Evolutionary conservation across 805 yeast species (phyloP).

Genomic region (Jamesozyma lodderae): DNA sequence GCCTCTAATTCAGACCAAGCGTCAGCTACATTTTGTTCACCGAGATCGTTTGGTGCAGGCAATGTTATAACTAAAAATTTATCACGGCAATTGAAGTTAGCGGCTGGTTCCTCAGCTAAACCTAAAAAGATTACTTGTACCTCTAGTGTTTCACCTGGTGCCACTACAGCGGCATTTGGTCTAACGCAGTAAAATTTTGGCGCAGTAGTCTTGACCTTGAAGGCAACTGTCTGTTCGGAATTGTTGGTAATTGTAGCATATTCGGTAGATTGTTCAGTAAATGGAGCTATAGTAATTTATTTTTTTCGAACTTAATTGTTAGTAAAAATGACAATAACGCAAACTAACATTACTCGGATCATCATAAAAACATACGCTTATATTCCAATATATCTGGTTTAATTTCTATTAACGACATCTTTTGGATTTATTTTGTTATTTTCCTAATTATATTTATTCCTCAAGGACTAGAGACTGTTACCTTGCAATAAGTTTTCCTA

Average conservation of each 20-base stretch:
- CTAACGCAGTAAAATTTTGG: slow-evolving; percentile 93
- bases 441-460: not conserved
- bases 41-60: slow-evolving; percentile 56
- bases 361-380: slow-evolving; percentile 56
- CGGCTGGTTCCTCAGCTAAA: slow-evolving; percentile 60
- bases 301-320: not conserved
- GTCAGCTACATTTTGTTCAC: slow-evolving; percentile 52
- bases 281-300: slow-evolving; percentile 46
- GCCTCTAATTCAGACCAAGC: slow-evolving; percentile 69
- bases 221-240: slow-evolving; percentile 57
- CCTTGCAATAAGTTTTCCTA: too few species aligned
- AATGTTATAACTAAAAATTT: slow-evolving; percentile 84
- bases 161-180: slow-evolving; percentile 80
- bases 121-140: slow-evolving; percentile 85
- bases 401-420: slow-evolving; percentile 47
- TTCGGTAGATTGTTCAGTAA: slow-evolving; percentile 63
- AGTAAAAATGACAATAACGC: not conserved
- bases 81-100: slow-evolving; percentile 76
- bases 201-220: slow-evolving; percentile 96
- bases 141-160: slow-evolving; percentile 62
- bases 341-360: too few species aligned
- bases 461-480: not conserved
- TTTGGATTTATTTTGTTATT: not conserved
- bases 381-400: slow-evolving; percentile 67
- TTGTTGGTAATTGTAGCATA: slow-evolving; percentile 44